Evolutionary conservation across 768 basidiomycete genomes (phyloP).

Genomic region (Lentinula detonsa): DNA sequence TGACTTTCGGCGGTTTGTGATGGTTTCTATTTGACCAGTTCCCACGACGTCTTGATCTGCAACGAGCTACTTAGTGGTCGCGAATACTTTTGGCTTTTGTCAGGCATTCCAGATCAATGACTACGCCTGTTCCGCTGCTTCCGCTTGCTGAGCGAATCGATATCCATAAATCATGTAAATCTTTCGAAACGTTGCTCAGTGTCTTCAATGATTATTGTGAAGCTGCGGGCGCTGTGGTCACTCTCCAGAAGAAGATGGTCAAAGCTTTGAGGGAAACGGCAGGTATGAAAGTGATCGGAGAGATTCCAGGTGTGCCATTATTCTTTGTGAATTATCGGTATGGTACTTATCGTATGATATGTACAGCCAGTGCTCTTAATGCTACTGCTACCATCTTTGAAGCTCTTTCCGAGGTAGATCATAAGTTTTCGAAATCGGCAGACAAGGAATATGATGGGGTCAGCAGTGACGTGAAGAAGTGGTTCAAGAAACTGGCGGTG

Average conservation of each 20-base stretch:
- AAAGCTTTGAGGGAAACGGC: slow-evolving; percentile 68
- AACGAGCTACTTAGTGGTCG: too few species aligned
- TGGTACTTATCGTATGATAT: background rate
- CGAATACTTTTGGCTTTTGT: background rate
- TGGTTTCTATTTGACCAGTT: too few species aligned
- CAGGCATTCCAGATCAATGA: slow-evolving; percentile 10
- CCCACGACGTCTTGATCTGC: too few species aligned
- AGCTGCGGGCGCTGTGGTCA: slow-evolving; percentile 52
- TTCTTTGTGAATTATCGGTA: background rate
- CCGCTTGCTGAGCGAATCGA: slow-evolving; percentile 57
- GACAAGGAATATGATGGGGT: slow-evolving; percentile 68
- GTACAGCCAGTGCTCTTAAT: slow-evolving; percentile 60
- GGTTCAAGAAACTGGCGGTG: slow-evolving; percentile 81
- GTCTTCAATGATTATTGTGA: slow-evolving; percentile 74
- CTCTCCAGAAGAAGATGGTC: slow-evolving; percentile 69
- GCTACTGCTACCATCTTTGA: slow-evolving; percentile 66
- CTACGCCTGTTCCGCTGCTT: slow-evolving; percentile 11
- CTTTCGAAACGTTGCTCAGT: slow-evolving; percentile 61
- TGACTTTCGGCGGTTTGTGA: too few species aligned
- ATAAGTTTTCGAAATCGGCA: slow-evolving; percentile 67
- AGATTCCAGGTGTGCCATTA: slow-evolving; percentile 51
- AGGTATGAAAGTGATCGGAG: slow-evolving; percentile 48
- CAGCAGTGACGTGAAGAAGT: slow-evolving; percentile 70
- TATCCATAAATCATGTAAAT: slow-evolving; percentile 77
- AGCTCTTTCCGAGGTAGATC: slow-evolving; percentile 59